Base-by-base conservation (phyloP, 2,329 filamentous ascomycete genomes). In the Zelopaecilomyces penicillatus region DNA sequence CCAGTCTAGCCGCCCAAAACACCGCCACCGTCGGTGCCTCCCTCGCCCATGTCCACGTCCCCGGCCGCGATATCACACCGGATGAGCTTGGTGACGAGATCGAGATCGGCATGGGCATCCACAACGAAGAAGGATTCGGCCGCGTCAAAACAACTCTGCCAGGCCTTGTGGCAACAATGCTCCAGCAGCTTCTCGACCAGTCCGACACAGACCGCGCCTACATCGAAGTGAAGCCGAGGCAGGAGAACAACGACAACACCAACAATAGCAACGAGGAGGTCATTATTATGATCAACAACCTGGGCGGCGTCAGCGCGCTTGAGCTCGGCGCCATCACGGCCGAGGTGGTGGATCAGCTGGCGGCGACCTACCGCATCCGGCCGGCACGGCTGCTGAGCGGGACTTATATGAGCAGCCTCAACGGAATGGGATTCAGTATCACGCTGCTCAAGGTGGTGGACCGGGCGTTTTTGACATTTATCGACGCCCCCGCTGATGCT, bases 361-460 rank as follows among this genome's bases (percentile, higher is more conserved):
- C 33, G 7, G 43, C 36, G 11, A 45, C 46, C 4, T 51, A 52
- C 33, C 37, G 42, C 29, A 37, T 57, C 31, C 76, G 82, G 69
- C 79, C 30, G 80, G 82, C 39, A 8, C 45, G 50, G 4, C 39
- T 56, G 8, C 45, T 51, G 3, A 48, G 46, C 29, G 54, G 48
- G 8, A 85, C 82, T 1, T 87, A 81, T 65, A 80, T 87, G 73
- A 86, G 83, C 19, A 85, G 80, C 50, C 63, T 87, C 50, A 86
- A 87, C 53, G 82, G 81, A 1, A 68, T 84, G 6, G 83, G 83
- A 5, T 87, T 87, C 65, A 85, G 80, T 50, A 76, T 85, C 47
- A 82, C 80, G 2, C 57, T 51, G 27, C 40, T 49, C n/a, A 50
- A 52, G 32, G 41, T 52, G 7, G 38, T 39, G 2, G 49, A 50